Evolutionary conservation across 257 asterid genomes (phyloP), one percentile per base, ranked within the genome.

Genomic region (Verbascum thapsus): DNA sequence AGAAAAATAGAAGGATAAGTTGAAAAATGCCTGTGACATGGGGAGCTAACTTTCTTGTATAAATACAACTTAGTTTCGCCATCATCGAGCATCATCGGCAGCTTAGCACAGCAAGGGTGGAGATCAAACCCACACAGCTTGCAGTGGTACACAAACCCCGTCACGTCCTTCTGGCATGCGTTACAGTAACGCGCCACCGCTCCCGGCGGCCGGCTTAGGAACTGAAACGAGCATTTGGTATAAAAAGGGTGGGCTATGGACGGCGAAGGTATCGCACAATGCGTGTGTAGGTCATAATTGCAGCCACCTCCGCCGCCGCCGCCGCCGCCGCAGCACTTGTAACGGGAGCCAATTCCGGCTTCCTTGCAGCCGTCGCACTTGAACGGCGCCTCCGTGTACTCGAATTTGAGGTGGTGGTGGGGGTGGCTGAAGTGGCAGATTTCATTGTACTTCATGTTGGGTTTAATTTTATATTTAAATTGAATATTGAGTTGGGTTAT

Each of bases 351-450:
- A 50, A 92, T 89, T 0, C 99, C 99, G 13, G 80, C 88, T 66
- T 85, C 97, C 45, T 85, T 92, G 86, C 97, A 90, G 11, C 99
- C 99, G 80, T 87, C 99, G 77, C 99, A 92, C 61, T 87, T 87
- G 84, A 94, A 94, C 3, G 98, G 99, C 1, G 72, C 65, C 69
- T 87, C 88, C 41, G 88, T 65, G 86, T 84, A 75, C 3, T 86
- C 96, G 63, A 58, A 77, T 38, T 82, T 78, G 26, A 94, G 88
- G 76, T 64, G 82, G 92, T 94, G 95, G 49, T 84, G 75, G 0
- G 88, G 95, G 77, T 94, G 97, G 92, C 95, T 74, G 75, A 78
- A 85, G 67, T 94, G 96, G 59, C 76, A 54, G 56, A 94, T 86
- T 45, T 85, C 98, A 41, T 53, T 78, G 88, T 82, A 87, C 55